These are phyloP conservation scores for Beauveria sp. DNA, from an alignment of 2,329 filamentous ascomycete species.

Conservation along the genomic window DNA sequence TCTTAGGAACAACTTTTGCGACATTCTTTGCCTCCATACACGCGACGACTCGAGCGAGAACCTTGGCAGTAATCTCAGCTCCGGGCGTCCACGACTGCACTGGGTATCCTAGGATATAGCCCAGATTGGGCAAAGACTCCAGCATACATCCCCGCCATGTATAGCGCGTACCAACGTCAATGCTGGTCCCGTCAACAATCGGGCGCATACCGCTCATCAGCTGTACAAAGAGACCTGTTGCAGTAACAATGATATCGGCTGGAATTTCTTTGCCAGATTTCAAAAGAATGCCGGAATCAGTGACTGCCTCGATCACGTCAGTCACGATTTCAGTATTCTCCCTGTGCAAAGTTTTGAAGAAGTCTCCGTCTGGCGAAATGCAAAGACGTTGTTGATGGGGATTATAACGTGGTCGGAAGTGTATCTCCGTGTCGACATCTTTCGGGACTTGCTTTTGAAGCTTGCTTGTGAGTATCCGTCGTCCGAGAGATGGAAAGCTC, in stretches of 20 bases:
- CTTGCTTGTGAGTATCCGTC: not conserved
- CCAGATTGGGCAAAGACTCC: constrained; percentile 53
- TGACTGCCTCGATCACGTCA: constrained; percentile 40
- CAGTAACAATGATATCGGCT: constrained; percentile 58
- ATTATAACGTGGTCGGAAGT: constrained; percentile 52
- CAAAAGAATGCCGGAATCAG: constrained; percentile 34
- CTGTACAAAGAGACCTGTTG: constrained; percentile 53
- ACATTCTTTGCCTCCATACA: not conserved
- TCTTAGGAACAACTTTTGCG: constrained; percentile 28
- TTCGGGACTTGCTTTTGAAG: constrained; percentile 38
- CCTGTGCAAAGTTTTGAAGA: constrained; percentile 35
- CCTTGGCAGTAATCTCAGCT: constrained; percentile 34
- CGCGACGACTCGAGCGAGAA: constrained; percentile 40
- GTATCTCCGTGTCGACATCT: constrained; percentile 42
- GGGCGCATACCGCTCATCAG: constrained; percentile 44
- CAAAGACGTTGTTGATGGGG: constrained; percentile 69
- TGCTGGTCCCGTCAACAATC: constrained; percentile 39
- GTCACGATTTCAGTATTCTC: constrained; percentile 37
- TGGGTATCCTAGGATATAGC: constrained; percentile 54
- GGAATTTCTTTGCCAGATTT: constrained; percentile 38
- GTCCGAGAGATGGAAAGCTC: constrained; percentile 35
- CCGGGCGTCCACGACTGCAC: constrained; percentile 58
- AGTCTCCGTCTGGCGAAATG: constrained; percentile 46
- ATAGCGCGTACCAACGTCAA: constrained; percentile 40
- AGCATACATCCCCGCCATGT: constrained; percentile 56